phyloP scores from a whole-genome alignment of 2,329 filamentous ascomycete species.

The Xylariaceae sp. region DNA sequence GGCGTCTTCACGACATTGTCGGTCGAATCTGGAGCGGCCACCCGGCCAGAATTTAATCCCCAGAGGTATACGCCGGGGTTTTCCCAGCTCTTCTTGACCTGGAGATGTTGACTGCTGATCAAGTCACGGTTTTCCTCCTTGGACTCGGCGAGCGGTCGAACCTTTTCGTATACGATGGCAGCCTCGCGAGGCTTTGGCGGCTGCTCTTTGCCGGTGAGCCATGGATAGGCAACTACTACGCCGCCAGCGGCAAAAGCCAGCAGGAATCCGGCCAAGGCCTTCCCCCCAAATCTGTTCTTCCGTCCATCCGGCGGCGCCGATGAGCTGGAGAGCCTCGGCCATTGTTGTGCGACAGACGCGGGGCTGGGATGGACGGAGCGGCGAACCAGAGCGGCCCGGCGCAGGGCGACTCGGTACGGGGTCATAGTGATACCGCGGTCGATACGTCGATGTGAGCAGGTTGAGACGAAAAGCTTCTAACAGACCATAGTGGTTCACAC shows the following conservation, averaged over 20 bases:
- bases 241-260: constrained; percentile 18
- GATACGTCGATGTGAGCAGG: too few relatives aligned
- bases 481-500: too few relatives aligned
- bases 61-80: constrained; percentile 88
- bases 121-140: constrained; percentile 68
- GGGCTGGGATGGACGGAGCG: constrained; percentile 7
- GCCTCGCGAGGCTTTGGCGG: constrained; percentile 28
- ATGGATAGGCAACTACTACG: constrained; percentile 17
- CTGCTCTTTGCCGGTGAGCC: constrained; percentile 7
- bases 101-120: constrained; percentile 78
- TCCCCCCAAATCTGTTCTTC: constrained; percentile 11
- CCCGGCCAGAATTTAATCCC: constrained; percentile 79
- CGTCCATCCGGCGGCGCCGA: constrained; percentile 1
- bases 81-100: constrained; percentile 75
- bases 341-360: constrained; percentile 8
- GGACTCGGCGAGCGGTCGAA: constrained; percentile 47
- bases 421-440: too few relatives aligned
- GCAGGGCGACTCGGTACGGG: constrained; percentile 12
- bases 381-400: constrained; percentile 12
- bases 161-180: constrained; percentile 61
- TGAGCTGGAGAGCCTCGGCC: constrained; percentile 15
- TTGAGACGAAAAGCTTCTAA: too few relatives aligned
- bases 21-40: constrained; percentile 76
- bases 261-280: constrained; percentile 16
- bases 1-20: constrained; percentile 75